Evolutionary conservation across 768 basidiomycete species (phyloP).

Genomic region (Tylopilus subfusipes): DNA sequence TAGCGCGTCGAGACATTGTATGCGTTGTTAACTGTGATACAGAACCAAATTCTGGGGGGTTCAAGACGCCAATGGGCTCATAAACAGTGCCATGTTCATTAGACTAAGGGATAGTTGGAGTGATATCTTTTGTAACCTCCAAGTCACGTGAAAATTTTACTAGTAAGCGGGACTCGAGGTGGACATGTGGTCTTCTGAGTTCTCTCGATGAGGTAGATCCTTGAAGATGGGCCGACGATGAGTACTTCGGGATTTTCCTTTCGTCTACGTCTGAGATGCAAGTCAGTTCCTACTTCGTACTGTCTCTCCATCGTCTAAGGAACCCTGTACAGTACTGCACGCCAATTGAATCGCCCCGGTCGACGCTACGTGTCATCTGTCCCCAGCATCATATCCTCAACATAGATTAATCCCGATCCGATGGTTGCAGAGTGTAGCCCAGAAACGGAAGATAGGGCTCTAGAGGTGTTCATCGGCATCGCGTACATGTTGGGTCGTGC

Average conservation of each 20-base stretch:
- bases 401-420: background rate
- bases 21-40: conserved; percentile 53
- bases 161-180: background rate
- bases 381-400: no score
- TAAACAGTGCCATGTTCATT: background rate
- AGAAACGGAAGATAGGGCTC: background rate
- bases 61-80: conserved; percentile 6
- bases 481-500: background rate
- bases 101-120: background rate
- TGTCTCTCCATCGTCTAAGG: background rate
- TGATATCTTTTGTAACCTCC: background rate
- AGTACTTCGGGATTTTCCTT: no score
- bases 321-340: background rate
- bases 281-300: background rate
- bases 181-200: background rate
- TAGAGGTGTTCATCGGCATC: background rate
- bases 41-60: conserved; percentile 53
- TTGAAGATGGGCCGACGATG: no score
- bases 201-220: no score
- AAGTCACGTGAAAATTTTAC: conserved; percentile 1
- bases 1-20: conserved; percentile 66
- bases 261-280: background rate
- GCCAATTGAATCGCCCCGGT: background rate
- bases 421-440: background rate
- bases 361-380: no score